phyloP scores from a whole-genome alignment of 2,329 filamentous ascomycete genomes.

The Chaetomium globosum region DNA sequence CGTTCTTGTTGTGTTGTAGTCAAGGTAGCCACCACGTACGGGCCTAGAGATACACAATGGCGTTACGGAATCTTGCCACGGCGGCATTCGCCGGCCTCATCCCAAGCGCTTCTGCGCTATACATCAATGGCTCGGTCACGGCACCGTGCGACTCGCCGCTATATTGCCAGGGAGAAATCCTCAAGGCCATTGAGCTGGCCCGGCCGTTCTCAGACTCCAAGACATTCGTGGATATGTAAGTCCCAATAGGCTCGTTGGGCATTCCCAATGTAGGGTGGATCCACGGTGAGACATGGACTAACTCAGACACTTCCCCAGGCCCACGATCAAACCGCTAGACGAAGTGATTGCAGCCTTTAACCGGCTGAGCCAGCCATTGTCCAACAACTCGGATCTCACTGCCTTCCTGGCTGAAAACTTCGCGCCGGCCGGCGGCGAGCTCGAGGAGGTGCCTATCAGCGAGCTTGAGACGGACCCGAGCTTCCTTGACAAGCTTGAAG shows the following conservation, averaged over 20 bases:
- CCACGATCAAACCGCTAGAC: constrained; percentile 60
- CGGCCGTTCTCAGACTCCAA: constrained; percentile 68
- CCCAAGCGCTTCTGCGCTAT: constrained; percentile 50
- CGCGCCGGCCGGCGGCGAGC: constrained; percentile 64
- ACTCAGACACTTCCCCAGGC: constrained; percentile 46
- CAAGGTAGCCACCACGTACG: neutral
- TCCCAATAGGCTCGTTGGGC: constrained; percentile 19
- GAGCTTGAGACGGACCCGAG: constrained; percentile 58
- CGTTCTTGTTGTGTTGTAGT: neutral
- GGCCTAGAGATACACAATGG: constrained; percentile 21
- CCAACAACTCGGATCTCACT: constrained; percentile 64
- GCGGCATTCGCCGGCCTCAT: constrained; percentile 39
- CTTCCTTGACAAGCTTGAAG: constrained; percentile 61
- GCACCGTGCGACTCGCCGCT: constrained; percentile 69
- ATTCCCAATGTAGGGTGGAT: neutral
- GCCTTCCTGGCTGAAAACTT: constrained; percentile 66
- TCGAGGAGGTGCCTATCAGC: constrained; percentile 55
- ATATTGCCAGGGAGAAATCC: constrained; percentile 67
- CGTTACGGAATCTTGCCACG: constrained; percentile 29
- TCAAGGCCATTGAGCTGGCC: constrained; percentile 64
- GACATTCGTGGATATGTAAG: constrained; percentile 70
- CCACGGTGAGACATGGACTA: constrained; percentile 26
- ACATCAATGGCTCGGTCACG: constrained; percentile 61
- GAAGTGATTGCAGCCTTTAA: constrained; percentile 65
- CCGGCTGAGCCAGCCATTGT: constrained; percentile 61